Percentiles rank a stretch among this genome's conserved stretches.
Evolutionary conservation across 805 yeast genomes (phyloP).

Genomic region (Clavispora fructus): DNA sequence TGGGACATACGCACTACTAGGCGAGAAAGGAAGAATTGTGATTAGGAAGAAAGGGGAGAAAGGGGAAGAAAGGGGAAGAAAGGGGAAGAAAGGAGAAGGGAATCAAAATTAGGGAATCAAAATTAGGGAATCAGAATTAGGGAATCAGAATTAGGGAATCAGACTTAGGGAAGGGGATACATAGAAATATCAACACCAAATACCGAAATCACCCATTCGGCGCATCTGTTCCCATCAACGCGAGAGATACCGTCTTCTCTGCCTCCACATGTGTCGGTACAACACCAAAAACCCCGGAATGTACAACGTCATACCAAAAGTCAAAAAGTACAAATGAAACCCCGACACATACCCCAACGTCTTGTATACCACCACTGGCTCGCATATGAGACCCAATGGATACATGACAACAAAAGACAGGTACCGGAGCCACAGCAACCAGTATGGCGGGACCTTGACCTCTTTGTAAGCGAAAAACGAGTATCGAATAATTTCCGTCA

Average conservation of each 20-base stretch:
- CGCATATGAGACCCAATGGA: slow-evolving; percentile 26
- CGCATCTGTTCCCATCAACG: no score
- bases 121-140: no score
- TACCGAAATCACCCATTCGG: no score
- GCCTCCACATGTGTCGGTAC: slow-evolving; percentile 27
- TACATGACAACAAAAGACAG: slow-evolving; percentile 24
- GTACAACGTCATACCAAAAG: slow-evolving; percentile 20
- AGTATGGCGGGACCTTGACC: slow-evolving; percentile 11
- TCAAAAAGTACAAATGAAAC: slow-evolving; percentile 17
- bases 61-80: no score
- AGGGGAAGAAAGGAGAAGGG: no score
- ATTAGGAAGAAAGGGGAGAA: no score
- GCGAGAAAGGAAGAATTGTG: no score
- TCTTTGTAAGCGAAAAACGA: slow-evolving; percentile 21
- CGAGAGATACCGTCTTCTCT: slow-evolving; percentile 17
- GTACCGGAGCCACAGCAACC: slow-evolving; percentile 25
- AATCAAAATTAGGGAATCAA: no score
- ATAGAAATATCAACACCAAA: no score
- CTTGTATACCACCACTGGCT: slow-evolving; percentile 22
- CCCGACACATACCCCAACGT: slow-evolving; percentile 15
- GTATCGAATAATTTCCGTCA: slow-evolving; percentile 26
- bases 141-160: no score
- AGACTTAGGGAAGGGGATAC: no score
- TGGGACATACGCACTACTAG: no score
- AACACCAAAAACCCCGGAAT: slow-evolving; percentile 27